A percentile compares a stretch with the other conserved stretches of the same genome.
Evolutionary conservation across 1,284 basidiomycete species (phyloP).

Genomic region (Cryptococcus sp.): DNA sequence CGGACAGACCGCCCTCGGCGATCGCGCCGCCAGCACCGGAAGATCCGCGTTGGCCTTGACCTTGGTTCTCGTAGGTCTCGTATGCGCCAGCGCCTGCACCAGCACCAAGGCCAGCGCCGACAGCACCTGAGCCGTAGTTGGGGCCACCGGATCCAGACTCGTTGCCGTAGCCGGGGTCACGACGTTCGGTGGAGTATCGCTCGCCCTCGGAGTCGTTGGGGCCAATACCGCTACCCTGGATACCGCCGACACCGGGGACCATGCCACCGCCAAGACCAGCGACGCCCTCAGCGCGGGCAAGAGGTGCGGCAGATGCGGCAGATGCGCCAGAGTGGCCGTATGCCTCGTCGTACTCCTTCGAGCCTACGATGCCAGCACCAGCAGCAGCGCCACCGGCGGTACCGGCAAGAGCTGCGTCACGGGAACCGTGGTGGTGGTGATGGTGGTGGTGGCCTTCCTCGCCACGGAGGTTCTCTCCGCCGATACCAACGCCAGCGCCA

Average conservation of each 20-base stretch:
- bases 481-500: conserved; percentile 30
- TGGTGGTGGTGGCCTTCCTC: neutral
- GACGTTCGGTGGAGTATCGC: conserved; percentile 18
- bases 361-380: conserved; percentile 1
- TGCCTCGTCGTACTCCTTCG: neutral
- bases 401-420: conserved; percentile 24
- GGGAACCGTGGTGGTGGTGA: conserved; percentile 9
- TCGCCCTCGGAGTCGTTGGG: conserved; percentile 23
- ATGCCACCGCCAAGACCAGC: conserved; percentile 7
- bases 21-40: conserved; percentile 6
- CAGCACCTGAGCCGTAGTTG: neutral
- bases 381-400: conserved; percentile 24
- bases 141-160: neutral
- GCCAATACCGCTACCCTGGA: conserved; percentile 22
- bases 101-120: conserved; percentile 1
- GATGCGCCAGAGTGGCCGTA: conserved; percentile 2
- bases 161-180: conserved; percentile 1
- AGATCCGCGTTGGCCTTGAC: neutral
- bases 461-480: conserved; percentile 29
- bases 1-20: neutral
- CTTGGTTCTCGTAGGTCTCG: neutral
- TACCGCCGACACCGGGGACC: conserved; percentile 13
- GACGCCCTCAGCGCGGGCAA: conserved; percentile 10
- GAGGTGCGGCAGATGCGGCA: conserved; percentile 13
- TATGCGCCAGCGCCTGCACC: conserved; percentile 7